phyloP scores from a whole-genome alignment of 2,329 filamentous ascomycete genomes.

The Aspergillus awamori region DNA sequence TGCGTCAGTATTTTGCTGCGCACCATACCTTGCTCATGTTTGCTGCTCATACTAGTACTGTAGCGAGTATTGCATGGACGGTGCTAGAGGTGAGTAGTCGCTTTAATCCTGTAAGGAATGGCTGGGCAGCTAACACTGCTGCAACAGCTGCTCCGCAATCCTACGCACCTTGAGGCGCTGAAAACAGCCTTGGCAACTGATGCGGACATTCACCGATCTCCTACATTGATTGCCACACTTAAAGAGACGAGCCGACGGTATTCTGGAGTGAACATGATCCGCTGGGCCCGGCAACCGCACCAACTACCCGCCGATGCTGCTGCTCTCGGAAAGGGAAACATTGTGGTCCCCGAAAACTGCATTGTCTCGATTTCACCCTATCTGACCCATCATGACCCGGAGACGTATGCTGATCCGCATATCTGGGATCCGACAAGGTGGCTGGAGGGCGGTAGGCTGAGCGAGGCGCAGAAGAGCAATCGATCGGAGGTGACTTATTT shows the following conservation, averaged over 20 bases:
- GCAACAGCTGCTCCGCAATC: neutral
- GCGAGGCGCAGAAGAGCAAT: too few species aligned
- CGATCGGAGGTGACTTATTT: too few species aligned
- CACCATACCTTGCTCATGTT: slow-evolving; percentile 9
- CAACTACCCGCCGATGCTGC: too few species aligned
- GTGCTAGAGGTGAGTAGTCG: slow-evolving; percentile 1
- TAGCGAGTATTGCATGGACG: slow-evolving; percentile 8
- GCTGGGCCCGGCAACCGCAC: neutral
- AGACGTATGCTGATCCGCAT: too few species aligned
- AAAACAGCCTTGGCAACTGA: neutral
- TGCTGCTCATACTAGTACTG: slow-evolving; percentile 7
- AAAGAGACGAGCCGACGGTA: neutral
- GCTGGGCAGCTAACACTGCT: too few species aligned
- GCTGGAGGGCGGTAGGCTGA: too few species aligned
- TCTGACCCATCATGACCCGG: neutral
- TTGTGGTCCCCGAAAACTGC: neutral
- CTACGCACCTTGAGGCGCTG: neutral
- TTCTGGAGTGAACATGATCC: neutral
- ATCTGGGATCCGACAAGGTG: too few species aligned
- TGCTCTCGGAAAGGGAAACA: neutral
- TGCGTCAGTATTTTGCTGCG: neutral
- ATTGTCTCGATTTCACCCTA: neutral
- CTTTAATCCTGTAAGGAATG: neutral
- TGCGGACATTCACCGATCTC: neutral
- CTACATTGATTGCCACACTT: neutral